phyloP scores from a whole-genome alignment of 371 early-diverging fungal genomes.

The Choanephora cucurbitarum region DNA sequence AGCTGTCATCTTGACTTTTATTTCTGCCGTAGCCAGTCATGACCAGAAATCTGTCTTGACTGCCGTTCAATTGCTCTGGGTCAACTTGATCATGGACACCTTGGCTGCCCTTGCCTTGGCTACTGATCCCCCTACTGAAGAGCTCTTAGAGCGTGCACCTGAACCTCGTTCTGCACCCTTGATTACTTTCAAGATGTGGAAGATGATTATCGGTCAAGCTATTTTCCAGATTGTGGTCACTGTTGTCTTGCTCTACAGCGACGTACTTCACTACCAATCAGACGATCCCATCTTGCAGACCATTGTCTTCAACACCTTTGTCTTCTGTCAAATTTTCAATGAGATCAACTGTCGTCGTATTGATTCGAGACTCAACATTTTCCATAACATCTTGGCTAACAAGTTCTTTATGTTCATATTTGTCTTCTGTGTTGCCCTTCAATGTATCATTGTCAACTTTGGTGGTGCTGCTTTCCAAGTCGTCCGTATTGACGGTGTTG shows the following conservation, averaged over 20 bases:
- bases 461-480: conserved; percentile 62
- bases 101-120: conserved; percentile 73
- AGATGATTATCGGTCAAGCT: conserved; percentile 64
- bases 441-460: conserved; percentile 58
- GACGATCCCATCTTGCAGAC: conserved; percentile 52
- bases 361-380: conserved; percentile 60
- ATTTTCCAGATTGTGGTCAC: conserved; percentile 60
- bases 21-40: conserved; percentile 52
- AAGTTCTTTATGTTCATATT: conserved; percentile 58
- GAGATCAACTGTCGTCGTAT: conserved; percentile 72
- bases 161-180: conserved; percentile 61
- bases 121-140: conserved; percentile 65
- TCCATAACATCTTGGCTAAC: conserved; percentile 54
- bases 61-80: conserved; percentile 74
- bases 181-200: conserved; percentile 70
- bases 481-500: conserved; percentile 40
- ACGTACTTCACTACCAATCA: conserved; percentile 27
- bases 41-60: conserved; percentile 54
- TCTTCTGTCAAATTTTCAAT: conserved; percentile 81
- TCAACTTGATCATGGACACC: conserved; percentile 79
- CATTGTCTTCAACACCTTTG: conserved; percentile 80
- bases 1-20: conserved; percentile 63
- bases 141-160: conserved; percentile 61
- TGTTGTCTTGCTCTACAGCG: conserved; percentile 52
- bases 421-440: conserved; percentile 50